These are phyloP conservation scores for Calocybe indica DNA, from an alignment of 768 basidiomycete genomes.

Conservation along the genomic window DNA sequence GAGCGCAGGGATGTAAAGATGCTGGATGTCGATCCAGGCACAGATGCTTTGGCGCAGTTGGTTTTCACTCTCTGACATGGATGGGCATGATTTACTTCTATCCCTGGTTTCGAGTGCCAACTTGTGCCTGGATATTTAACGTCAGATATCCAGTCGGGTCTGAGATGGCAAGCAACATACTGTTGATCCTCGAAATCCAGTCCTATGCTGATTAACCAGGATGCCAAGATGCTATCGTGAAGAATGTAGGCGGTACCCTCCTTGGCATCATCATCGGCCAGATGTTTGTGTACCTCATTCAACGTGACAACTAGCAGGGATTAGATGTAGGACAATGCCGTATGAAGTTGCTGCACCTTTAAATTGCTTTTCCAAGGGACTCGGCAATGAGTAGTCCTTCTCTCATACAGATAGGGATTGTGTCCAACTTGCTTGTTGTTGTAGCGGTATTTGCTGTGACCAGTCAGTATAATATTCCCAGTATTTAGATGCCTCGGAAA, in stretches of 20 bases:
- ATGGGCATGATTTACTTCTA: too few species aligned
- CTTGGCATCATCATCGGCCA: conserved; percentile 2
- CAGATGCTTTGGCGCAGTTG: conserved; percentile 5
- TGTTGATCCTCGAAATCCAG: conserved; percentile 7
- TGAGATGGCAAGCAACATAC: too few species aligned
- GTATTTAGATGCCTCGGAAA: conserved; percentile 1
- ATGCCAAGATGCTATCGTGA: conserved; percentile 2
- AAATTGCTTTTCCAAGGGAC: conserved; percentile 4
- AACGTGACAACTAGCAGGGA: conserved; percentile 1
- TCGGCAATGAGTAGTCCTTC: conserved; percentile 2
- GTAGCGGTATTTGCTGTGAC: not conserved
- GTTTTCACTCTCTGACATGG: too few species aligned
- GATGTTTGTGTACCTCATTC: not conserved
- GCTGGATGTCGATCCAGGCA: conserved; percentile 8
- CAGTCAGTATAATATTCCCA: conserved; percentile 4
- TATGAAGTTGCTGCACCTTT: not conserved
- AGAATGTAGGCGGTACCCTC: conserved; percentile 3
- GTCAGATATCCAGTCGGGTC: too few species aligned
- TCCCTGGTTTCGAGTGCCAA: too few species aligned
- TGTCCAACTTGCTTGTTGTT: conserved; percentile 1
- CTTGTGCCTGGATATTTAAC: too few species aligned
- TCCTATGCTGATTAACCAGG: conserved; percentile 4
- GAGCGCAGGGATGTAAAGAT: conserved; percentile 10
- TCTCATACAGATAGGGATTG: conserved; percentile 2
- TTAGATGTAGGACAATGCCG: not conserved